Evolutionary conservation across 192 early-diverging fungal genomes (phyloP).

Genomic region (Coemansia sp.): DNA sequence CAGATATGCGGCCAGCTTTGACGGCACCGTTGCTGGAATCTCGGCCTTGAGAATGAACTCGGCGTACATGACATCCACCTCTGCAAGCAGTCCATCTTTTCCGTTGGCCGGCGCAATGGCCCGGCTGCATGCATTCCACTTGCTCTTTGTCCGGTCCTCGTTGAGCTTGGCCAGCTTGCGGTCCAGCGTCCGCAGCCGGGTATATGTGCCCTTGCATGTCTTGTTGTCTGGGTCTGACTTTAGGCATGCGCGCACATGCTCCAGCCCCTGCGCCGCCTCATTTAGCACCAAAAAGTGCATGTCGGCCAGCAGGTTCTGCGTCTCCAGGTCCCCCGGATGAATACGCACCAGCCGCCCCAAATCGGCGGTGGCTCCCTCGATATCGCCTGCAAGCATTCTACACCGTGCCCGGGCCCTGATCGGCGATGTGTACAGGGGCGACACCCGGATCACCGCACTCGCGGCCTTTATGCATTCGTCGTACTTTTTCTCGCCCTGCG

Average conservation of each 20-base stretch:
- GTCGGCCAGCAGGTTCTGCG: conserved; percentile 64
- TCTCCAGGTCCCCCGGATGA: conserved; percentile 62
- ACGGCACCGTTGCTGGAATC: conserved; percentile 24
- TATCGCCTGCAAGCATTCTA: conserved; percentile 67
- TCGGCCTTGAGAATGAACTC: conserved; percentile 22
- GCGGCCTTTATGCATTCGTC: conserved; percentile 58
- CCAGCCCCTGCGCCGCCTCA: conserved; percentile 68
- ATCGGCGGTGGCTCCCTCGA: conserved; percentile 86
- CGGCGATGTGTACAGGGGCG: conserved; percentile 58
- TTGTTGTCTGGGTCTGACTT: conserved; percentile 91
- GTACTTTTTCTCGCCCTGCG: conserved; percentile 50
- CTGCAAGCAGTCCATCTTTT: conserved; percentile 38
- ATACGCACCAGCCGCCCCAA: conserved; percentile 73
- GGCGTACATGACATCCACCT: conserved; percentile 36
- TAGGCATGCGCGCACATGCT: conserved; percentile 80
- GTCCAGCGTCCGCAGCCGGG: conserved; percentile 70
- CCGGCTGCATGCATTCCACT: conserved; percentile 58
- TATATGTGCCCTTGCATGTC: conserved; percentile 75
- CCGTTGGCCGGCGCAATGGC: conserved; percentile 33
- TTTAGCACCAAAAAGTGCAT: conserved; percentile 70
- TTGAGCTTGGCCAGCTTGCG: conserved; percentile 67
- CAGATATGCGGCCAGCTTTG: conserved; percentile 38
- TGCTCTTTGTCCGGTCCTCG: conserved; percentile 54
- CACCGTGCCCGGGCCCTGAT: conserved; percentile 71
- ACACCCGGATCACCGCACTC: conserved; percentile 56